Evolutionary conservation across 257 asterid species (phyloP), one percentile per base, ranked within the genome.

Genomic region (Petrea volubilis): DNA sequence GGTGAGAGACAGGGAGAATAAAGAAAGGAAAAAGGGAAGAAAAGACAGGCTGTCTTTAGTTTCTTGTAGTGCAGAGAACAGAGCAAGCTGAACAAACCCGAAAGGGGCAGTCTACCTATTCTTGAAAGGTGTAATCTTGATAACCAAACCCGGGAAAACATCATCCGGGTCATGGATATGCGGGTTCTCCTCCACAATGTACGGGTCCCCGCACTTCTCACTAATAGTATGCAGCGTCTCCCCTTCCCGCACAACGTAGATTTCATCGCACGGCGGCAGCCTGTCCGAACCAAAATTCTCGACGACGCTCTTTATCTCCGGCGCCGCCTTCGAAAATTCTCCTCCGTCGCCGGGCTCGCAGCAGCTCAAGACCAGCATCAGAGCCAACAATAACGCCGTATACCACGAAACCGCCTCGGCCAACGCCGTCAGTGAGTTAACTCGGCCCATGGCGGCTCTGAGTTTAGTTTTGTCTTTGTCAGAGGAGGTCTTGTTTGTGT

Each of bases 81-180:
- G 36, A 55, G 10, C 18, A 53, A 23, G 28, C 57, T 18, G 29
- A 9, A 47, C 18, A 53, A 53, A 7, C 58, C 8, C 58, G 9
- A 47, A 10, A 20, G 10, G 7, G 7, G 7, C 6, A 11, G 38
- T 47, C 68, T 73, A 81, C 60, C 57, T 49, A 67, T 41, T 73
- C 6, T 74, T 88, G 58, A 50, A 81, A 68, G 92, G 89, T 1
- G 90, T 87, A 65, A 89, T 87, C 93, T 84, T 89, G 79, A 89
- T 84, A 56, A 87, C 89, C 70, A 89, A 60, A 11, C 97, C 96
- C 49, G 97, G 97, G 27, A 85, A 90, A 68, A 90, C 97, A 79
- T 90, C 96, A 74, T 88, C 93, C 46, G 95, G 96, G 77, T 88
- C 97, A 73, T 92, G 90, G 31, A 92, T 92, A 70, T 92, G 97